These are phyloP conservation scores for Pinus albicaulis DNA, from an alignment of 75 land plant genomes.

Conservation along the genomic window DNA sequence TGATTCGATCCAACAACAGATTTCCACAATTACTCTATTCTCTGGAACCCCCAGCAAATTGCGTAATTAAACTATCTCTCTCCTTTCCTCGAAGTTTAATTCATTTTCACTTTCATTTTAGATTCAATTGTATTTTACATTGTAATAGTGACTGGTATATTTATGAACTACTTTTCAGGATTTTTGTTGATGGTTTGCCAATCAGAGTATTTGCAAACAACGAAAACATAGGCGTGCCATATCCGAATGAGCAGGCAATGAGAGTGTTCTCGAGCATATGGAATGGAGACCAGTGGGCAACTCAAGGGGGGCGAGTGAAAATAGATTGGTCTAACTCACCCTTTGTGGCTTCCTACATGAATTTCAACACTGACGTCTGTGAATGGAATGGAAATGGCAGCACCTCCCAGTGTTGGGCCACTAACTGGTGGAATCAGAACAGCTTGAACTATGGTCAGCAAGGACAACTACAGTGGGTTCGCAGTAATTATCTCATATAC, in stretches of 20 bases:
- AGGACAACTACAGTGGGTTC: neutral
- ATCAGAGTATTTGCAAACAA: slow-evolving; percentile 30
- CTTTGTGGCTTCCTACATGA: slow-evolving; percentile 13
- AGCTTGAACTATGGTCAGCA: neutral
- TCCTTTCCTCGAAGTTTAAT: too few relatives aligned
- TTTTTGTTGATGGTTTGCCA: too few relatives aligned
- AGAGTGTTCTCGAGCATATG: slow-evolving; percentile 13
- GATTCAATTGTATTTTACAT: too few relatives aligned
- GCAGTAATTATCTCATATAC: neutral
- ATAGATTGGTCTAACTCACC: slow-evolving; percentile 31
- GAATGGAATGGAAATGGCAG: too few relatives aligned
- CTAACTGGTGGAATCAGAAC: neutral
- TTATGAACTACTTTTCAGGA: too few relatives aligned
- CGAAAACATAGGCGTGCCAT: slow-evolving; percentile 27
- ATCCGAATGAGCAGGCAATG: slow-evolving; percentile 29
- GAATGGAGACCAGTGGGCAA: slow-evolving; percentile 40
- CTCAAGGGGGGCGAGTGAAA: slow-evolving; percentile 7
- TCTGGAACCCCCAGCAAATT: slow-evolving; percentile 32
- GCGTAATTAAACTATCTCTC: neutral
- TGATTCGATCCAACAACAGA: slow-evolving; percentile 54
- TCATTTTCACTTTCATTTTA: too few relatives aligned
- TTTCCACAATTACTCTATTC: slow-evolving; percentile 46
- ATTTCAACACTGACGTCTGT: too few relatives aligned
- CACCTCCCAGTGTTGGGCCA: too few relatives aligned
- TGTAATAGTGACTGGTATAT: too few relatives aligned